Conservation (phyloP, 164 flowering plant species). For the Berberis thunbergii region DNA sequence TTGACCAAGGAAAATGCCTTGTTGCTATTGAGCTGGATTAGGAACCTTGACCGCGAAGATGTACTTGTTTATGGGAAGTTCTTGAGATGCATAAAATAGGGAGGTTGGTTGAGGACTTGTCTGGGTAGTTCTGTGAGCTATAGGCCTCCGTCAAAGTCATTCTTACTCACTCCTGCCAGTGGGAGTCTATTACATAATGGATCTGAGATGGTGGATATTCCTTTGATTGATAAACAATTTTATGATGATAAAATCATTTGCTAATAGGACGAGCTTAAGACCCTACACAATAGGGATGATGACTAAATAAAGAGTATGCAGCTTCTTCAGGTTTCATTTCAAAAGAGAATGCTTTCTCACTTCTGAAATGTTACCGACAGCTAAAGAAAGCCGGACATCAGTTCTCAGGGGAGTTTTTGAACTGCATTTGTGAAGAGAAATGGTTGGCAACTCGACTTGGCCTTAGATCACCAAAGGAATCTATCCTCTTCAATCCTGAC, state of each 20-base stretch:
- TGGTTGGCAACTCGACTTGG: constrained; percentile 56
- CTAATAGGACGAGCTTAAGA: constrained; percentile 40
- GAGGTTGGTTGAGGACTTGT: constrained; percentile 46
- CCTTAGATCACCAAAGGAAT: constrained; percentile 30
- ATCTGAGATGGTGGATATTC: constrained; percentile 56
- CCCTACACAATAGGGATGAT: constrained; percentile 38
- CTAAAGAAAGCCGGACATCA: constrained; percentile 9
- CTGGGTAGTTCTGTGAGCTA: constrained; percentile 27
- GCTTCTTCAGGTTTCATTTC: constrained; percentile 14
- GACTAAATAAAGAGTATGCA: constrained; percentile 32
- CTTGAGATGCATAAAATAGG: constrained; percentile 36
- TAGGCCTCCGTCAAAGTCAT: constrained; percentile 51
- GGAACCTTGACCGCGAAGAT: constrained; percentile 11
- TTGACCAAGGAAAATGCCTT: constrained; percentile 46
- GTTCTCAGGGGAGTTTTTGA: constrained; percentile 26
- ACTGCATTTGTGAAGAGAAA: constrained; percentile 24
- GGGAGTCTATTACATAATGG: constrained; percentile 42
- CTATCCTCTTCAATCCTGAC: constrained; percentile 34
- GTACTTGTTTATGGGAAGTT: constrained; percentile 26
- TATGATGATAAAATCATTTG: constrained; percentile 28
- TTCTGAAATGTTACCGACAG: constrained; percentile 36
- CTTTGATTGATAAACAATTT: constrained; percentile 40
- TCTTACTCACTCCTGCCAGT: constrained; percentile 26
- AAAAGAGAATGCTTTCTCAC: constrained; percentile 24
- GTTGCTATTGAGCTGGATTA: constrained; percentile 46